These are phyloP conservation scores for Leucoagaricus sp. DNA, from an alignment of 1,284 basidiomycete genomes.

Conservation along the genomic window DNA sequence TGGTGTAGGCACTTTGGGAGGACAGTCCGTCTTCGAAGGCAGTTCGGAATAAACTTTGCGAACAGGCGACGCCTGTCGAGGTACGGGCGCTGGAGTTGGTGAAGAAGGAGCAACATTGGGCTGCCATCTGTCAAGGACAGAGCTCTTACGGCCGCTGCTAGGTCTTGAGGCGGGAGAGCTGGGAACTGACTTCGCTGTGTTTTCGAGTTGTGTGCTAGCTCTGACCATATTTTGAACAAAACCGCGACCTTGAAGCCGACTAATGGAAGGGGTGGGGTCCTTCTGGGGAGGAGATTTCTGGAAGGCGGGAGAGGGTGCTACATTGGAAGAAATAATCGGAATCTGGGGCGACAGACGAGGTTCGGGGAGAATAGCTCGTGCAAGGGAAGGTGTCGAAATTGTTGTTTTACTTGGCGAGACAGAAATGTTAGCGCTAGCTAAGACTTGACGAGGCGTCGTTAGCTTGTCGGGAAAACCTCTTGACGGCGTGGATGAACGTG, in stretches of 20 bases:
- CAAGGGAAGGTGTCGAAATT: constrained; percentile 48
- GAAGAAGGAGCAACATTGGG: constrained; percentile 30
- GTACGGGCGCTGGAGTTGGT: constrained; percentile 35
- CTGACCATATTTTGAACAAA: constrained; percentile 82
- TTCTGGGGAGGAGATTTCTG: constrained; percentile 57
- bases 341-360: constrained; percentile 44
- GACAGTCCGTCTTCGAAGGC: neutral
- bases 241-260: constrained; percentile 77
- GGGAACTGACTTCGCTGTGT: constrained; percentile 31
- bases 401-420: constrained; percentile 24
- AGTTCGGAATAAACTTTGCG: constrained; percentile 39
- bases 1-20: neutral
- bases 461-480: neutral
- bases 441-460: constrained; percentile 17
- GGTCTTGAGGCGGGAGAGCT: constrained; percentile 34
- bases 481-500: neutral
- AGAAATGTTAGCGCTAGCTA: constrained; percentile 14
- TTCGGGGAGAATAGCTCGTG: constrained; percentile 55
- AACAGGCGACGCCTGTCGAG: constrained; percentile 40
- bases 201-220: constrained; percentile 55
- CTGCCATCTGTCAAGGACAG: constrained; percentile 74
- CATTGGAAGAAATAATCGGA: constrained; percentile 48
- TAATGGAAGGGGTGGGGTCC: constrained; percentile 78
- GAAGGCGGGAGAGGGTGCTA: constrained; percentile 58
- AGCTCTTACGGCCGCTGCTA: constrained; percentile 39